Percentiles rank a stretch among this genome's conserved stretches.
These are phyloP conservation scores for Arctium lappa DNA, from an alignment of 129 eudicot species.

Conservation along the genomic window DNA sequence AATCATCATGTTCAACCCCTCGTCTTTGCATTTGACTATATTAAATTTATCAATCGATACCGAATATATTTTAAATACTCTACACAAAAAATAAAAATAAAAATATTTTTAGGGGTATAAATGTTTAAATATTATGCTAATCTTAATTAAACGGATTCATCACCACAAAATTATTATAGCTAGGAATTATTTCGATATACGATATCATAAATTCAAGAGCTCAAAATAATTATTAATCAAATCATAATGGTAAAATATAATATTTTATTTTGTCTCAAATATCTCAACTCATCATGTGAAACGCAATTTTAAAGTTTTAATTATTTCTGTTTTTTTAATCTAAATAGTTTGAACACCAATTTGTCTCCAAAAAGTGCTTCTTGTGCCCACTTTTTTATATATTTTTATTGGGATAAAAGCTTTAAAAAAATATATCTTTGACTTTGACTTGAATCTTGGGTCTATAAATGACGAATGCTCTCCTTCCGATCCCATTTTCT, in stretches of 20 bases:
- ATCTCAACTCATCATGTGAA: slow-evolving; percentile 33
- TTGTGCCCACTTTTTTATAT: slow-evolving; percentile 22
- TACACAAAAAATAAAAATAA: too few species aligned
- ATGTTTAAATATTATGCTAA: too few species aligned
- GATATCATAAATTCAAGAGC: neutral
- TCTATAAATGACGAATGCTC: slow-evolving; percentile 27
- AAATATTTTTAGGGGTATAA: too few species aligned
- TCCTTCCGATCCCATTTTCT: slow-evolving; percentile 20
- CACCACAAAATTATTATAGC: neutral
- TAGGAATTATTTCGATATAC: neutral
- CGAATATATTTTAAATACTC: too few species aligned
- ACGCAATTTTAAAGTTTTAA: neutral
- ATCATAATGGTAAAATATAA: neutral
- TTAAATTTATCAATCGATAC: too few species aligned
- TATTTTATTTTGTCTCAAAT: slow-evolving; percentile 5
- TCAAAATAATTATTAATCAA: neutral
- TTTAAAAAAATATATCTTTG: slow-evolving; percentile 22
- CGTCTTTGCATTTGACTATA: too few species aligned
- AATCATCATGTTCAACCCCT: too few species aligned
- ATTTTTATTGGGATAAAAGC: neutral
- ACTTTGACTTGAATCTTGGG: slow-evolving; percentile 37
- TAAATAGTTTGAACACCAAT: slow-evolving; percentile 19
- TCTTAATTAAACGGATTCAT: neutral
- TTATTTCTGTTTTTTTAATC: neutral
- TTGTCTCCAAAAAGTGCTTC: slow-evolving; percentile 29